Evolutionary conservation across 495 filamentous ascomycete genomes (phyloP).

Genomic region (Articulospora tetracladia): DNA sequence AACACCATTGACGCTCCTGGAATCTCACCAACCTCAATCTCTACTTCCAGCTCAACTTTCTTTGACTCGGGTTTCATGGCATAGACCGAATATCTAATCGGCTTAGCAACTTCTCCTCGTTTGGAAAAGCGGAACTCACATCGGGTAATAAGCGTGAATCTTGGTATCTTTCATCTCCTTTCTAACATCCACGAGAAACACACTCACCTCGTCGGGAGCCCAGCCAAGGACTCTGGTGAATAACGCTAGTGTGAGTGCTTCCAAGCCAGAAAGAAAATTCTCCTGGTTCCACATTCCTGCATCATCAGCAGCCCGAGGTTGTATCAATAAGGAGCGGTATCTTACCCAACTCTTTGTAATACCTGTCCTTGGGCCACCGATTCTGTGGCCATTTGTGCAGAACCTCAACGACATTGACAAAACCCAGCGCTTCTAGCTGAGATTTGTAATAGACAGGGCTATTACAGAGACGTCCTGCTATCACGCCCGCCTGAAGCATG

Average conservation of each 20-base stretch:
- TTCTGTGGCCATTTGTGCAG: constrained; percentile 47
- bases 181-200: constrained; percentile 47
- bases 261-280: not conserved
- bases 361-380: constrained; percentile 43
- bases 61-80: too few relatives aligned
- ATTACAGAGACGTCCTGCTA: not conserved
- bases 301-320: too few relatives aligned
- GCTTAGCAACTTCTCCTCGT: too few relatives aligned
- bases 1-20: too few relatives aligned
- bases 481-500: constrained; percentile 21
- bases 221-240: constrained; percentile 51
- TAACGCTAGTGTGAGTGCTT: constrained; percentile 38
- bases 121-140: not conserved
- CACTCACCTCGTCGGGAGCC: constrained; percentile 42
- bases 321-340: not conserved
- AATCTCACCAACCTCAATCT: too few relatives aligned
- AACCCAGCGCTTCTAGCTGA: constrained; percentile 46
- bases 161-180: constrained; percentile 47
- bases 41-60: too few relatives aligned
- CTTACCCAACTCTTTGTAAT: constrained; percentile 27
- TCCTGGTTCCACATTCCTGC: constrained; percentile 24
- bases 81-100: too few relatives aligned
- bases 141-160: constrained; percentile 37
- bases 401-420: constrained; percentile 40
- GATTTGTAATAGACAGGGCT: constrained; percentile 3